Conservation (phyloP, 352 stramenopile species). For the Blastocystis hominis region DNA sequence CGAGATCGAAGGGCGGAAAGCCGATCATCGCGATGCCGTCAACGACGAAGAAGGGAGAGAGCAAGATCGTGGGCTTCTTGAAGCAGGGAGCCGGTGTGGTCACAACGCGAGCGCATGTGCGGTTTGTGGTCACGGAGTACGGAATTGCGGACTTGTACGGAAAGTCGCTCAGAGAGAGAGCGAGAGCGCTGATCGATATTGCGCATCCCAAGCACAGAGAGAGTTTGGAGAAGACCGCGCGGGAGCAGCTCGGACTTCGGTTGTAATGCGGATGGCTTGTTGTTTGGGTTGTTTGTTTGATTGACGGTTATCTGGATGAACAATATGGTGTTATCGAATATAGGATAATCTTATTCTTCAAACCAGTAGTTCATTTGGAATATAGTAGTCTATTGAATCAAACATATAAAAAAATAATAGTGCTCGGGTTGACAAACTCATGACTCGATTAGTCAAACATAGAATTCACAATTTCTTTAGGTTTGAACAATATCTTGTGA, state of each 20-base stretch:
- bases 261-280: neutral
- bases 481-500: too few relatives aligned
- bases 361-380: too few relatives aligned
- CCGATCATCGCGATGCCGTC: slow-evolving; percentile 64
- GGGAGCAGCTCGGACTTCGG: neutral
- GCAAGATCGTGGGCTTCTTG: slow-evolving; percentile 62
- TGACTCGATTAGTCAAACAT: too few relatives aligned
- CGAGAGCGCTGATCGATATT: slow-evolving; percentile 62
- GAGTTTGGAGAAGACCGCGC: slow-evolving; percentile 52
- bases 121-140: slow-evolving; percentile 65
- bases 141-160: slow-evolving; percentile 62
- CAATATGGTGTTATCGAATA: too few relatives aligned
- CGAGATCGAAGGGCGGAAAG: slow-evolving; percentile 59
- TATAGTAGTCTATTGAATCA: too few relatives aligned
- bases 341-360: too few relatives aligned
- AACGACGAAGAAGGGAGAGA: slow-evolving; percentile 60
- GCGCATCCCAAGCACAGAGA: slow-evolving; percentile 64
- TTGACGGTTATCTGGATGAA: too few relatives aligned
- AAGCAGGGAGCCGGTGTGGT: slow-evolving; percentile 62
- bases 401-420: too few relatives aligned
- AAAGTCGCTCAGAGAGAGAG: slow-evolving; percentile 61
- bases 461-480: too few relatives aligned
- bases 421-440: too few relatives aligned
- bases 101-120: slow-evolving; percentile 63
- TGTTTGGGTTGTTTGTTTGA: neutral